Evolutionary conservation across 192 early-diverging fungal species (phyloP).

Genomic region (Mortierella antarctica): DNA sequence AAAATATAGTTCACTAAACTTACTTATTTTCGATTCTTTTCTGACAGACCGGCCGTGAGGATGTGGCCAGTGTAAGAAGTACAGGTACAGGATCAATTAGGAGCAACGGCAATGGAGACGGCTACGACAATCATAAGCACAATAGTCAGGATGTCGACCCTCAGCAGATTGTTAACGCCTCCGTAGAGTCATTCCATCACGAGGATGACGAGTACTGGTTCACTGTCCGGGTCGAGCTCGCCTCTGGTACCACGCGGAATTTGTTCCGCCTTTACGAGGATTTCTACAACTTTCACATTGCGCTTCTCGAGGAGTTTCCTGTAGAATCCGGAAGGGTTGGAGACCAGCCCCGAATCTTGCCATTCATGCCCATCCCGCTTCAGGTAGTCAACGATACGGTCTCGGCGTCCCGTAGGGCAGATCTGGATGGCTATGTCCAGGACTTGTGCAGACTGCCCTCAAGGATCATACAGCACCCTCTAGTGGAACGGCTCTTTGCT

Average conservation of each 20-base stretch:
- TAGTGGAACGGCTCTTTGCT: conserved; percentile 65
- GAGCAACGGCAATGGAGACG: not conserved
- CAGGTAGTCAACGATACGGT: conserved; percentile 73
- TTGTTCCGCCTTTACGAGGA: conserved; percentile 83
- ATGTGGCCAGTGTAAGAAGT: conserved; percentile 5
- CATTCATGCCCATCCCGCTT: conserved; percentile 75
- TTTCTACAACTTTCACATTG: conserved; percentile 82
- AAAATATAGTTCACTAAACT: not conserved
- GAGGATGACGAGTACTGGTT: conserved; percentile 81
- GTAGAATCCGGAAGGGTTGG: conserved; percentile 68
- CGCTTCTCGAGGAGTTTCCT: conserved; percentile 73
- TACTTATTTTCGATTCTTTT: not conserved
- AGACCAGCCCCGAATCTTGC: conserved; percentile 63
- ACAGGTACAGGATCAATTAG: conserved; percentile 5
- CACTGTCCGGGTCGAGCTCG: conserved; percentile 66
- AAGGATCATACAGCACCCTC: conserved; percentile 61
- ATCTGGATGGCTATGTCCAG: conserved; percentile 76
- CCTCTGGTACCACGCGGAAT: conserved; percentile 65
- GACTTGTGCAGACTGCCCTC: conserved; percentile 68
- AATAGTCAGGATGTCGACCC: conserved; percentile 14
- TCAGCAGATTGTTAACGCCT: conserved; percentile 57
- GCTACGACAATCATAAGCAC: not conserved
- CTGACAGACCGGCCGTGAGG: conserved; percentile 13
- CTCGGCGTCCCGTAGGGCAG: conserved; percentile 69
- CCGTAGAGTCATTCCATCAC: conserved; percentile 73